Evolutionary conservation across 768 basidiomycete species (phyloP).

Genomic region (Clitopilus hobsonii): DNA sequence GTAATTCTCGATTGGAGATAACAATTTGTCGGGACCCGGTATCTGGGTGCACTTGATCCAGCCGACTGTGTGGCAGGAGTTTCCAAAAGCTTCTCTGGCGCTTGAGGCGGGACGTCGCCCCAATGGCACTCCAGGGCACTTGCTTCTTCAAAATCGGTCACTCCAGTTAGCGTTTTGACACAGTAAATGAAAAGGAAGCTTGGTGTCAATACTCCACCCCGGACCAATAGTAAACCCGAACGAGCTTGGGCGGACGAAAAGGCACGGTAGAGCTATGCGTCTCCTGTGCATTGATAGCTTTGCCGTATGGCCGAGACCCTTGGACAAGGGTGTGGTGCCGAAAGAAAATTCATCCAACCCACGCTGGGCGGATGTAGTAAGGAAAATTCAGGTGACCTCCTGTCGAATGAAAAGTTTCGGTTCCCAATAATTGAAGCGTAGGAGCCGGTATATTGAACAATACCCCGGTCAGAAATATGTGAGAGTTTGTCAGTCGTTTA

Average conservation of each 20-base stretch:
- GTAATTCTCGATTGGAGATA: neutral
- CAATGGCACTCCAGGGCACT: neutral
- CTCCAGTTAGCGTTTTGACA: neutral
- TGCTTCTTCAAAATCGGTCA: neutral
- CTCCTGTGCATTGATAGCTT: neutral
- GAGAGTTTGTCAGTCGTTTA: neutral
- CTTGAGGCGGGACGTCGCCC: neutral
- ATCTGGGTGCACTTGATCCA: neutral
- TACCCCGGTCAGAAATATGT: neutral
- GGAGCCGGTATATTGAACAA: neutral
- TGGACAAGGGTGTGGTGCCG: neutral
- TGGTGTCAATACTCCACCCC: neutral
- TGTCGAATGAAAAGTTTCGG: neutral
- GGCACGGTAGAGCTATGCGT: neutral
- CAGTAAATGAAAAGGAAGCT: neutral
- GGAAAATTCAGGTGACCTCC: neutral
- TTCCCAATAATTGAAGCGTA: neutral
- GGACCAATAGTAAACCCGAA: neutral
- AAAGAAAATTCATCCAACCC: neutral
- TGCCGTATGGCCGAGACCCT: neutral
- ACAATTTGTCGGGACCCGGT: neutral
- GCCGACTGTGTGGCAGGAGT: neutral
- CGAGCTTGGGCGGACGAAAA: neutral
- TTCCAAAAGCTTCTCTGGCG: neutral
- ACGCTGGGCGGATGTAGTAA: neutral